Evolutionary conservation across 441 rosid species (phyloP), one percentile per base, ranked within the genome.

Genomic region (Populus hybrid): DNA sequence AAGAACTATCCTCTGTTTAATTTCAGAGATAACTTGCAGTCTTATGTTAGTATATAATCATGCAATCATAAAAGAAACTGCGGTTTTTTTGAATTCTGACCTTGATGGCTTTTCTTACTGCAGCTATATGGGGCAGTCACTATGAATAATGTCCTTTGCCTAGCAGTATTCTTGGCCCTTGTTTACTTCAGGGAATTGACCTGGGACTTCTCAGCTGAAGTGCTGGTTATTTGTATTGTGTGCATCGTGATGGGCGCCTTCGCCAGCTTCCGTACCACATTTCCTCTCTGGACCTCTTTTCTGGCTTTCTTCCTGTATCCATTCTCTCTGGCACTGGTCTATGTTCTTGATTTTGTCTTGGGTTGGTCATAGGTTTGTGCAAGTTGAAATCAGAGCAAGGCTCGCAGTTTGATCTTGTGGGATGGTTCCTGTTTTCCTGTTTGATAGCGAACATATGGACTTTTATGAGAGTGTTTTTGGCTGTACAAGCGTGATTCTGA

Each of bases 171-270:
- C 87, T 82, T 95, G 78, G 94, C 94, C 6, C 89, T 95, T 5
- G 95, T 95, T 36, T 95, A 92, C 68, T 12, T 76, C 2, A 81
- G 99, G 81, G 99, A 89, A 64, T 83, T 95, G 74, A 89, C 91
- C 59, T 95, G 99, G 99, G 94, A 95, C 90, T 95, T 93, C 79
- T 83, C 98, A 26, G 67, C 97, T 0, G 97, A 95, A 86, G 98
- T 94, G 81, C 78, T 86, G 54, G 90, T 92, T 61, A 94, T 95
- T 76, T 82, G 93, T 67, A 88, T 95, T 0, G 97, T 92, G 18
- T 94, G 98, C 83, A 0, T 92, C 0, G 86, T 95, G 82, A 92
- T 92, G 98, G 93, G 93, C 2, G 74, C 73, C 66, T 92, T 94
- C 54, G 95, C 86, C 30, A 94, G 99, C 80, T 91, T 92, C 88